Evolutionary conservation across 257 asterid genomes (phyloP), one percentile per base, ranked within the genome.

Genomic region (Ligustrum vulgare): DNA sequence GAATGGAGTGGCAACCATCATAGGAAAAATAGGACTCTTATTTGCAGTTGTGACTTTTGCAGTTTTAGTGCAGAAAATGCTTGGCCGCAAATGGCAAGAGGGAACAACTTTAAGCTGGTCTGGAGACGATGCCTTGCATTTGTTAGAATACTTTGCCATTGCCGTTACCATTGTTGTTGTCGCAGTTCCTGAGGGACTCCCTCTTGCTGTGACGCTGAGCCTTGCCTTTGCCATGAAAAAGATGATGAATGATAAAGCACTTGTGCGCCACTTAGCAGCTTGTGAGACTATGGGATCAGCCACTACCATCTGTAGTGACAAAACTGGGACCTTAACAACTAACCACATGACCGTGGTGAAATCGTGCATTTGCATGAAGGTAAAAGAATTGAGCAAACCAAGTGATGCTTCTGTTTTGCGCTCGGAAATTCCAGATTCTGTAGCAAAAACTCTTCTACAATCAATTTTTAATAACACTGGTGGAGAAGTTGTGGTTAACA

Each of bases 231-330:
- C 97, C 0, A 94, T 94, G 98, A 90, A 94, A 72, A 89, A 92
- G 81, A 90, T 94, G 97, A 94, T 92, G 97, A 94, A 94, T 4
- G 98, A 94, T 51, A 94, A 92, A 80, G 98, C 98, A 0, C 94
- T 94, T 9, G 97, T 94, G 12, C 90, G 98, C 2, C 89, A 92
- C 74, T 81, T 94, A 70, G 97, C 98, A 1, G 98, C 98, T 9
- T 92, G 98, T 74, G 98, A 94, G 81, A 94, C 98, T 5, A 94
- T 94, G 98, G 98, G 98, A 10, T 94, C 97, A 1, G 93, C 97
- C 31, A 94, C 98, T 0, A 90, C 91, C 33, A 91, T 94, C 10
- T 94, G 98, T 35, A 94, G 96, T 70, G 98, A 94, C 79, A 94
- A 94, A 81, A 94, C 98, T 0, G 98, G 98, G 47, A 94, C 98